Evolutionary conservation across 1,284 basidiomycete genomes (phyloP), one percentile per base, ranked within the genome.

Genomic region (Naganishia liquefaciens): DNA sequence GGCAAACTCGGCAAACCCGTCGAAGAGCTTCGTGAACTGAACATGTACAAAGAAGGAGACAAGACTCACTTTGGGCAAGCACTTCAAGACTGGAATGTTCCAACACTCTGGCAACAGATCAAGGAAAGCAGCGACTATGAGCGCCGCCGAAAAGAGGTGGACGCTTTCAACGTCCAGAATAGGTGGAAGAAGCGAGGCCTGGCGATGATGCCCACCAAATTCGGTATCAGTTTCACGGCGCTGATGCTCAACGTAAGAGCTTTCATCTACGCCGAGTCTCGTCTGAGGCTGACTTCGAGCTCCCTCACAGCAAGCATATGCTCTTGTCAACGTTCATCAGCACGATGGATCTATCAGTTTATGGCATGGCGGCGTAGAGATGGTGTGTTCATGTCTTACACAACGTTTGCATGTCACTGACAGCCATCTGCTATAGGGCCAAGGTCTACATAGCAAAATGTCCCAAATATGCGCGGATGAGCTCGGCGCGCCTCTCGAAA

Each of bases 61-160:
- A 69, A 70, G 64, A 77, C 76, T 46, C 77, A 74, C 65, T 79
- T 75, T 64, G 68, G 68, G 46, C 77, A 79, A 65, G 67, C 68
- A 33, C 66, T 78, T 1, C 64, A 74, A 46, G 77, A 79, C 43
- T 78, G 72, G 72, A 76, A 78, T 67, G 76, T 79, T 10, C 77
- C 76, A 0, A 68, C 66, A 2, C 66, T 78, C 5, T 70, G 72
- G 70, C 68, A 74, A 44, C 71, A 73, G 62, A 54, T 75, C 47
- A 70, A 69, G 63, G 37, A 55, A 15, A 69, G 70, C 6, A 69
- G 69, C 42, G 70, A 77, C 17, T 75, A 70, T 47, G 74, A 75
- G 13, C 30, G 30, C 2, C 68, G 77, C 10, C 69, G 69, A 37
- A 55, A 57, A n/a, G 74, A 65, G 28, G 72, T 78, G 30, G 73